These are phyloP conservation scores for Trichophyton simii DNA, from an alignment of 2,329 filamentous ascomycete genomes.

Conservation along the genomic window DNA sequence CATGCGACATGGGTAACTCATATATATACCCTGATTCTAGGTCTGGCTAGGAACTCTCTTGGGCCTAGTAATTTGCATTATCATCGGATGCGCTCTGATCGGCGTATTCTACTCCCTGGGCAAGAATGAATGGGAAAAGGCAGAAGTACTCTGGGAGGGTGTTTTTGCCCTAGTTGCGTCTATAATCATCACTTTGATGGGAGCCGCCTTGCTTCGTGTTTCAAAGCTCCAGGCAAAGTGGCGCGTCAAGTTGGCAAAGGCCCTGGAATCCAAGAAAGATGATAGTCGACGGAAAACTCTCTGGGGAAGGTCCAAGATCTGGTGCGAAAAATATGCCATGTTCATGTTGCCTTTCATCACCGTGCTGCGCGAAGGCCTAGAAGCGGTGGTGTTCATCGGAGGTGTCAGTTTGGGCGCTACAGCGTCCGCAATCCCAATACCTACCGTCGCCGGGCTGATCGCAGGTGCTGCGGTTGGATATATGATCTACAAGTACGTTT, in stretches of 20 bases:
- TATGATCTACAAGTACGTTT: conserved; percentile 10
- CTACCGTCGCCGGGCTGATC: conserved; percentile 6
- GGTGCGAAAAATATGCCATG: conserved; percentile 10
- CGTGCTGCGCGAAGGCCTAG: conserved; percentile 8
- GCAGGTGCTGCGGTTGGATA: conserved; percentile 7
- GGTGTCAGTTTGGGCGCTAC: conserved; percentile 7
- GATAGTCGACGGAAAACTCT: neutral
- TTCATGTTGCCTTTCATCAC: conserved; percentile 9
- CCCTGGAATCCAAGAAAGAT: conserved; percentile 3
- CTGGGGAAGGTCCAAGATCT: conserved; percentile 5
- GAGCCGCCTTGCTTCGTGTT: conserved; percentile 8
- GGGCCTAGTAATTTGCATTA: conserved; percentile 7
- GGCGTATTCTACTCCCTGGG: conserved; percentile 10
- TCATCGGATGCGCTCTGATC: conserved; percentile 8
- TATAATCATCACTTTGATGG: conserved; percentile 10
- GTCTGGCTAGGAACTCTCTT: conserved; percentile 8
- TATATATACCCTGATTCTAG: neutral
- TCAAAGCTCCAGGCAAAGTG: conserved; percentile 10
- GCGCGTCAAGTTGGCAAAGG: conserved; percentile 6
- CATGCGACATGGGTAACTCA: neutral
- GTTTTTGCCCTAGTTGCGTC: conserved; percentile 8
- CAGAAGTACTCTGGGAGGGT: conserved; percentile 10
- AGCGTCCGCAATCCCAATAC: conserved; percentile 8
- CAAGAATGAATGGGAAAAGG: conserved; percentile 8
- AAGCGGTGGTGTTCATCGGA: conserved; percentile 10